Conservation (phyloP, 108 stramenopile species). For the Nitzschia sp. region DNA sequence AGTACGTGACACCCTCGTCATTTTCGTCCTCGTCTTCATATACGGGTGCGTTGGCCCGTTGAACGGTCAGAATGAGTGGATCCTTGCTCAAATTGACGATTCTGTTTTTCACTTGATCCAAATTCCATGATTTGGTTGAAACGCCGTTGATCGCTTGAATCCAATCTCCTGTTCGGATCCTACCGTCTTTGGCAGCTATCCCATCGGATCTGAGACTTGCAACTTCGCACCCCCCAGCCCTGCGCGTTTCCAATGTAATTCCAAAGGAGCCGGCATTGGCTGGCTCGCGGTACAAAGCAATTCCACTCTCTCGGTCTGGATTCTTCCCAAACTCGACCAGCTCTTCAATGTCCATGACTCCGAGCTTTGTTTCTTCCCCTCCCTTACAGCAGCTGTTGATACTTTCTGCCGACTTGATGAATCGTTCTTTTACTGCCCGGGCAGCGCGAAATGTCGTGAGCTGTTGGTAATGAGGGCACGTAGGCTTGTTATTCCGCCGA, state of each 20-base stretch:
- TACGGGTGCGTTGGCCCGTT: conserved; percentile 1
- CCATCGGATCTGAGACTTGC: conserved; percentile 15
- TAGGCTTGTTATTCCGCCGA: conserved; percentile 32
- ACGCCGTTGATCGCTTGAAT: conserved; percentile 58
- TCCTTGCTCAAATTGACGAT: conserved; percentile 30
- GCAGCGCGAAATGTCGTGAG: conserved; percentile 50
- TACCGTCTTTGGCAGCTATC: conserved; percentile 38
- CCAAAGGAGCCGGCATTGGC: conserved; percentile 47
- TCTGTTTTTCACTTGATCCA: conserved; percentile 18
- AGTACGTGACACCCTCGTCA: conserved; percentile 30
- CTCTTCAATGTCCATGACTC: conserved; percentile 83
- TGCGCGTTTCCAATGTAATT: conserved; percentile 24
- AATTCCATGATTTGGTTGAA: conserved; percentile 25
- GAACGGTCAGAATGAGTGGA: conserved; percentile 55
- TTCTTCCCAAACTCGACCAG: conserved; percentile 65
- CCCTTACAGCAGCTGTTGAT: conserved; percentile 53
- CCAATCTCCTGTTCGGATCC: conserved; percentile 46
- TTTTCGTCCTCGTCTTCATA: neutral
- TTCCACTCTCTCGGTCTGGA: conserved; percentile 42
- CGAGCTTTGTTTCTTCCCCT: conserved; percentile 64
- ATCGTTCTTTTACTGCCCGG: conserved; percentile 30
- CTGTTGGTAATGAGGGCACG: conserved; percentile 74
- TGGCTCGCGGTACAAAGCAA: conserved; percentile 64
- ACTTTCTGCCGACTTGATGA: conserved; percentile 37
- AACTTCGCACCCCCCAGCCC: conserved; percentile 32